These are phyloP conservation scores for Solanum ossicruentum DNA, from an alignment of 257 asterid genomes.

Conservation along the genomic window DNA sequence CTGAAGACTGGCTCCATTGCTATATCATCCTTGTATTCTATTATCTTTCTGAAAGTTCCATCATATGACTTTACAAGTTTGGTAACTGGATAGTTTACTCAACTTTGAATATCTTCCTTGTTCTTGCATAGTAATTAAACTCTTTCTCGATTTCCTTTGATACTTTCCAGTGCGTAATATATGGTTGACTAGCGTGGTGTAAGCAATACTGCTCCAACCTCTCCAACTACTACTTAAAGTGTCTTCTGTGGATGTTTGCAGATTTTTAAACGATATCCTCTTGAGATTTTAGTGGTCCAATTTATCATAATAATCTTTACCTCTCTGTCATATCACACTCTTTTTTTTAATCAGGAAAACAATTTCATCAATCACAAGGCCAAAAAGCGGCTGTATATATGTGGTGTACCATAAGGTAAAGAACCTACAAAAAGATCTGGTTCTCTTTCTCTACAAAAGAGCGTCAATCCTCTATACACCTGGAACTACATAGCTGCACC, in stretches of 20 bases:
- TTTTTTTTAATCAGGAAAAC: no score
- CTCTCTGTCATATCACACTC: no score
- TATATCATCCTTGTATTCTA: background rate
- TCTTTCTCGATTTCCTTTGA: background rate
- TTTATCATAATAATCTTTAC: no score
- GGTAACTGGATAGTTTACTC: background rate
- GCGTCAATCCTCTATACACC: no score
- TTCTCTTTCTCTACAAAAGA: no score
- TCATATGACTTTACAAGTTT: background rate
- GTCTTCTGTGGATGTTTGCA: background rate
- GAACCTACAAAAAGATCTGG: no score
- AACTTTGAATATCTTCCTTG: background rate
- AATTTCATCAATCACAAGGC: no score
- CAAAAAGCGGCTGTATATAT: no score
- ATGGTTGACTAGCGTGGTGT: background rate
- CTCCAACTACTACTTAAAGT: background rate
- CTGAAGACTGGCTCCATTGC: background rate
- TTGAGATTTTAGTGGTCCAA: background rate
- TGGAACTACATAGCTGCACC: no score
- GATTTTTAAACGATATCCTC: background rate
- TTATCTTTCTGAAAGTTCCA: background rate
- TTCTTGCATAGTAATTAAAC: background rate
- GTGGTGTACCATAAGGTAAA: no score
- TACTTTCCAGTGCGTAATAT: background rate
- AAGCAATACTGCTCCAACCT: background rate